Evolutionary conservation across 1,139 yeast genomes (phyloP).

Genomic region (Sugiyamaella paludigena): DNA sequence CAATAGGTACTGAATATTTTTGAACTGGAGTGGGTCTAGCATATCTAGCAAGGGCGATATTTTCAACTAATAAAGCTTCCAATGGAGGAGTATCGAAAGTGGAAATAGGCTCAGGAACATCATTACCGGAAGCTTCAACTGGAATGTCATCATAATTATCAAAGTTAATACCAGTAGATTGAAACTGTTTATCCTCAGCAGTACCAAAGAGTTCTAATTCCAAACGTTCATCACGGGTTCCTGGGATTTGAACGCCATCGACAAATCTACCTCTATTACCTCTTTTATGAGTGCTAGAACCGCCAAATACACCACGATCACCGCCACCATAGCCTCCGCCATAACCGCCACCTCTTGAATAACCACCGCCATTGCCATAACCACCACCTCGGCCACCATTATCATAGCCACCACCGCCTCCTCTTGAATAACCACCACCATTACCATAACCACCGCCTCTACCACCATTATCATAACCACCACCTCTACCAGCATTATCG

Average conservation of each 20-base stretch:
- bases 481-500: constrained; percentile 17
- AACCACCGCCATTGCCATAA: constrained; percentile 30
- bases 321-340: constrained; percentile 40
- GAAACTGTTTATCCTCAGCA: constrained; percentile 76
- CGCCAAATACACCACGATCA: constrained; percentile 34
- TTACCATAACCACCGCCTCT: constrained; percentile 26
- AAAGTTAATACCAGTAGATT: constrained; percentile 95
- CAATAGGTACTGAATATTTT: constrained; percentile 96
- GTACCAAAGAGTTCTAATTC: constrained; percentile 87
- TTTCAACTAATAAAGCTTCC: constrained; percentile 81
- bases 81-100: constrained; percentile 90
- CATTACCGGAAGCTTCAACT: constrained; percentile 94
- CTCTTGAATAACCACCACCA: constrained; percentile 1
- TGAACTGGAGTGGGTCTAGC: constrained; percentile 98
- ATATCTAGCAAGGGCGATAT: constrained; percentile 84
- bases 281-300: constrained; percentile 35
- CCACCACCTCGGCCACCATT: constrained; percentile 30
- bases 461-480: constrained; percentile 22
- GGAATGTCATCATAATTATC: constrained; percentile 98
- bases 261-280: constrained; percentile 52
- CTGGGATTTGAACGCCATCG: constrained; percentile 87
- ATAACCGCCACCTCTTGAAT: constrained; percentile 23
- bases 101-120: constrained; percentile 90
- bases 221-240: constrained; percentile 63
- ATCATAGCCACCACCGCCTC: constrained; percentile 33